Base-by-base conservation (phyloP, 225 moss, liverwort and hornwort genomes). In the Physcomitrium patens region DNA sequence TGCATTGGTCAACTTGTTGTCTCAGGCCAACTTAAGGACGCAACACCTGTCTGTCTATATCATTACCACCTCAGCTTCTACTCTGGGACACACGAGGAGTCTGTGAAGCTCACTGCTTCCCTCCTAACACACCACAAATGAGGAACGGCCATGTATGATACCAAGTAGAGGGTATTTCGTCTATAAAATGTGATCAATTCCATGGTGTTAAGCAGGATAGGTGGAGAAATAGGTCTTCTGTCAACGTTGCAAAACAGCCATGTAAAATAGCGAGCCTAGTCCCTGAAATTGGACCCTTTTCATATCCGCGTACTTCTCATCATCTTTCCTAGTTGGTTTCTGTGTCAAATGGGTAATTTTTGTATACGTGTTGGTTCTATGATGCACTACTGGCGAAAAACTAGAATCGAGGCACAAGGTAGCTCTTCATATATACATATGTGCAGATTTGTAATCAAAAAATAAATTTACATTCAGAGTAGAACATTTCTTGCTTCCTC, bases 131-230 rank as follows among this genome's bases (percentile, higher is more conserved):
- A 54, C 69, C 73, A 62, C 68, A 63, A 20, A 68, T 75, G 76
- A 76, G 58, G 50, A 75, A 58, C 71, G 65, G 61, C 55, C 73
- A 67, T 82, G 86, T 86, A 86, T 74, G 66, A 61, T 79, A 81
- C 13, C 63, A 61, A 78, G 64, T 45, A 57, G 80, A 77, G 80
- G 60, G 18, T 65, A 67, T 63, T 63, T 59, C 15, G 28, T 54
- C 17, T 3, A 62, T 42, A 76, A 60, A 49, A 16, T 44, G 59
- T 66, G 74, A 57, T 50, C 41, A 53, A 77, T 73, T 61, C 83
- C 86, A 64, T 80, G 65, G 76, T 67, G 49, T 60, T 57, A 27
- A 72, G 62, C 19, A 37, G 59, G 59, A 71, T 66, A 70, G 79
- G 50, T 77, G 80, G 80, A 80, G 74, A 68, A 63, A 68, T 54